Base-by-base conservation (phyloP, 164 flowering plant genomes). In the Chimonanthus salicifolius region DNA sequence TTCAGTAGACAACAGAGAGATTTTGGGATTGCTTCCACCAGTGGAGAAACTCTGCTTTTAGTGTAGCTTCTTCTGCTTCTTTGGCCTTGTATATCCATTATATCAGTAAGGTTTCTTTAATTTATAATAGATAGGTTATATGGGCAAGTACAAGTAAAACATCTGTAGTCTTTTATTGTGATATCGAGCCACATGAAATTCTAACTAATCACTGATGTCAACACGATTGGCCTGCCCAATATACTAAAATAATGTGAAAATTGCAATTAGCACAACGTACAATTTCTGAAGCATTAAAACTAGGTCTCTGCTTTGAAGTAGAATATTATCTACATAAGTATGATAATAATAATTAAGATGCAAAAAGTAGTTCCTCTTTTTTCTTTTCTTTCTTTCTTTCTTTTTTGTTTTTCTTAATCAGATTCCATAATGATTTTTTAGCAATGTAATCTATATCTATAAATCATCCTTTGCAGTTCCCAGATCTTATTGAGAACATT, bases 401-500 rank as follows among this genome's bases (percentile, higher is more conserved):
- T 1, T 20, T 33, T 7, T 64, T 33, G 20, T 4, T 11, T 64
- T 64, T 33, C 67, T 45, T 20, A 64, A 9, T 65, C 68, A 45
- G 47, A 10, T 66, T 33, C 3, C 66, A 63, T 9, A 2, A 63
- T 3, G 66, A 33, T 44, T 43, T 13, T 15, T 11, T 15, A 33
- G 47, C 43, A 15, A 3, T 45, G 45, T 66, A 11, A 21, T 66
- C 11, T 48, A 43, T 70, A 18, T n/a, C 58, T 21, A 51, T 70
- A 51, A 54, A 49, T 3, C 10, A 68, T 78, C 4, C 48, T 60
- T 33, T 76, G 21, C 88, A 95, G 98, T 82, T 65, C 62, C 75
- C 85, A 49, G 91, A 89, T 5, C 75, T 84, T 76, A 66, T 92
- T 68, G 97, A 91, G 80, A 87, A 85, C 64, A 63, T 96, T 50